Base-by-base conservation (phyloP, 495 filamentous ascomycete genomes). In the Pyronema omphalodes region DNA sequence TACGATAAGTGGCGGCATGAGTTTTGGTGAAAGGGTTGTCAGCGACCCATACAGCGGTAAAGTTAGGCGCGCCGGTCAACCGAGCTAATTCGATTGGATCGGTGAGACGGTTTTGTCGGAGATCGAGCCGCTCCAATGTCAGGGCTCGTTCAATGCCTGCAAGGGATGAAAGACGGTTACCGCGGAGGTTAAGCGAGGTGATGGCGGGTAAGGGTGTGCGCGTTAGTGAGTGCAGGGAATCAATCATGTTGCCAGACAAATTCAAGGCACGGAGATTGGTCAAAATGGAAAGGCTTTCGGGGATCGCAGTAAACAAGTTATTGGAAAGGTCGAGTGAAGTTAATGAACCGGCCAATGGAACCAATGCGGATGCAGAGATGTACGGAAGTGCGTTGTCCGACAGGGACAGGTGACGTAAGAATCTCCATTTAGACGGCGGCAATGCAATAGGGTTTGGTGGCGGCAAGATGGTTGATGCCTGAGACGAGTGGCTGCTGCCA, bases 191-290 rank as follows among this genome's bases (percentile, higher is more conserved):
- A 58, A 98, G 74, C 17, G 86, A 86, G 3, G 83, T 89, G 57
- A 96, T 94, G 46, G 91, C 89, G 12, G 91, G 88, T 3, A 98
- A 74, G 34, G 91, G 89, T 65, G 82, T 88, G 53, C 84, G 77
- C 1, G 80, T 78, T 14, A 98, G 71, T 3, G 88, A 94, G 59
- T 93, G 87, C 54, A 98, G 71, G 35, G 87, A 93, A 52, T 91
- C 86, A 48, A 98, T 94, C 89, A 96, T 94, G 74, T 91, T 95
- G 62, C 87, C 80, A 11, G 88, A 89, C 29, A 98, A 73, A 62
- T 98, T 96, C 45, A 98, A 69, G 19, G 91, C 88, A 45, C 86
- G 77, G 18, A 98, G 74, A 17, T 83, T 80, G 35, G 84, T 84
- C 45, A 98, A 71, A 11, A 76, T 81, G 37, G 87, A 79, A 36